Conservation (phyloP, 805 yeast species). For the Zygosaccharomyces gambellarensis region DNA sequence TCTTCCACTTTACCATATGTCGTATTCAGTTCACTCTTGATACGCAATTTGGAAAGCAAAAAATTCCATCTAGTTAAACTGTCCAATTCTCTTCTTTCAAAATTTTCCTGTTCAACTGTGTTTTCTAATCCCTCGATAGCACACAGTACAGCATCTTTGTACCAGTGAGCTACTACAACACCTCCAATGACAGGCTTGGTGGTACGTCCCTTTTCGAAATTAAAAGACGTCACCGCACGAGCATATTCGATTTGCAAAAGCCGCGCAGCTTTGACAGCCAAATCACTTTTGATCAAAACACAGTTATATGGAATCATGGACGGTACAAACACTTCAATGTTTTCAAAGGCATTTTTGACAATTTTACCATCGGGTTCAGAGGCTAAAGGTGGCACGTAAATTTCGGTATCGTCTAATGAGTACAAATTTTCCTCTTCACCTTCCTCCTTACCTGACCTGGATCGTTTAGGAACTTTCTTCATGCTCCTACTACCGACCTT, state of each 20-base stretch:
- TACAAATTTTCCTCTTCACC: slow-evolving; percentile 65
- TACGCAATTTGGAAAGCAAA: slow-evolving; percentile 34
- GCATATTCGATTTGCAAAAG: slow-evolving; percentile 72
- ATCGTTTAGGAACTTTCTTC: slow-evolving; percentile 34
- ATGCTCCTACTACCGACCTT: slow-evolving; percentile 66
- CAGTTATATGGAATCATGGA: slow-evolving; percentile 85
- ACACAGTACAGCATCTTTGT: slow-evolving; percentile 31
- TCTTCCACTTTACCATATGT: slow-evolving; percentile 41
- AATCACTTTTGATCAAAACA: slow-evolving; percentile 48
- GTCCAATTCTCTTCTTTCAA: slow-evolving; percentile 41
- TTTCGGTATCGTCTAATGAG: slow-evolving; percentile 71
- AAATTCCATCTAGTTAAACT: slow-evolving; percentile 40
- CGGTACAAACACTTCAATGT: slow-evolving; percentile 72
- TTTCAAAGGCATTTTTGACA: slow-evolving; percentile 73
- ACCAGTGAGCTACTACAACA: slow-evolving; percentile 62
- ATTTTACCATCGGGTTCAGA: slow-evolving; percentile 56
- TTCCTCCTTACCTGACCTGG: slow-evolving; percentile 39
- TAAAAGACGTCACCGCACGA: slow-evolving; percentile 82
- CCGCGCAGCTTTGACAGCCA: slow-evolving; percentile 67
- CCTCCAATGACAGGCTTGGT: slow-evolving; percentile 71
- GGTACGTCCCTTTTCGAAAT: slow-evolving; percentile 46
- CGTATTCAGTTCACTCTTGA: slow-evolving; percentile 38
- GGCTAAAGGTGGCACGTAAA: slow-evolving; percentile 59
- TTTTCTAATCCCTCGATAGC: slow-evolving; percentile 31
- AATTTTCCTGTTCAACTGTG: slow-evolving; percentile 36